Percentiles rank a stretch among this genome's conserved stretches.
phyloP scores from a whole-genome alignment of 192 early-diverging fungal genomes.

The Backusella tuberculispora region DNA sequence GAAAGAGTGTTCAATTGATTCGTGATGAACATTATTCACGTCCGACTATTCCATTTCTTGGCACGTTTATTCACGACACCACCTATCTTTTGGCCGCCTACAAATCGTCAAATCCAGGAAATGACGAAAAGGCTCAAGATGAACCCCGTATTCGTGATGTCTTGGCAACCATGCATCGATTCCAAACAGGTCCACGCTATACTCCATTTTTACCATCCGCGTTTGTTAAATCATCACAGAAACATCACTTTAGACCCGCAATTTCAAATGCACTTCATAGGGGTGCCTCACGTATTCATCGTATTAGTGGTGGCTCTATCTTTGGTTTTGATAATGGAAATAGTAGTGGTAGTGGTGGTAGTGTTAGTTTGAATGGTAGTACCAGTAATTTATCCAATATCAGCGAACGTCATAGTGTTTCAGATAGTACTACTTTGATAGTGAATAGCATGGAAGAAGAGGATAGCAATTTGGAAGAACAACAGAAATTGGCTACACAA shows the following conservation, averaged over 20 bases:
- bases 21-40: constrained; percentile 44
- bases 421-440: neutral
- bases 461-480: constrained; percentile 60
- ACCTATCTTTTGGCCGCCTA: constrained; percentile 72
- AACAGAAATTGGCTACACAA: constrained; percentile 66
- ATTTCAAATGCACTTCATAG: constrained; percentile 59
- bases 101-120: constrained; percentile 46
- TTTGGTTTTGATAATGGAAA: constrained; percentile 39
- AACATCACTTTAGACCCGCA: constrained; percentile 60
- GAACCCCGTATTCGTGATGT: constrained; percentile 68
- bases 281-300: constrained; percentile 45
- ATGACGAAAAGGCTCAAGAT: constrained; percentile 22
- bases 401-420: neutral
- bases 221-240: constrained; percentile 55
- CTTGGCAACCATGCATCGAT: constrained; percentile 58
- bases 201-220: constrained; percentile 45
- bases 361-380: neutral
- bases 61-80: constrained; percentile 77
- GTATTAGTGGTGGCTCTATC: constrained; percentile 30
- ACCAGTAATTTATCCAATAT: neutral
- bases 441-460: constrained; percentile 52
- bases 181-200: constrained; percentile 66
- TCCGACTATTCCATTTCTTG: constrained; percentile 76
- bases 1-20: constrained; percentile 26
- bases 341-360: neutral